Evolutionary conservation across 2,329 filamentous ascomycete genomes (phyloP), one percentile per base, ranked within the genome.

Genomic region (Apiospora pterosperma): DNA sequence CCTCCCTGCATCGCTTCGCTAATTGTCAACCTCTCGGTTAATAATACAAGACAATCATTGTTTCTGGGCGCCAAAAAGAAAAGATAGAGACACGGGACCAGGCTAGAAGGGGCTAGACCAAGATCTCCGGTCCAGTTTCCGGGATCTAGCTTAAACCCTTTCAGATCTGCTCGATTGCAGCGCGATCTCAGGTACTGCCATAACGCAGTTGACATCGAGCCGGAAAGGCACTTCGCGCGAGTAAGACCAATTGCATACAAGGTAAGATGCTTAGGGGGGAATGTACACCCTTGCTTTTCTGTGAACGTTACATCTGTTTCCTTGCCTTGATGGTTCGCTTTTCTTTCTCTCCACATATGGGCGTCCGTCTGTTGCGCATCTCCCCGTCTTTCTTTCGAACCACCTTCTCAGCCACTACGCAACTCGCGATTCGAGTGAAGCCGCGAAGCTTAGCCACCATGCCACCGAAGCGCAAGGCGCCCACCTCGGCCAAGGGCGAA

Each of bases 381-480:
- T 25, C 19, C 19, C 59, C 31, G 64, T 23, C 31, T 31, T n/a
- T 52, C 6, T 55, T 41, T 42, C 48, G 48, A 4, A 55, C 16
- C 48, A 34, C 28, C 8, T 19, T 55, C 10, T 3, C 41, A 31
- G 34, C 60, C 60, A 28, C n/a, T 5, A 36, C 60, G 6, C 12
- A 21, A 28, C 21, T 38, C 36, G 25, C 55, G 25, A 63, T 52
- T 36, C 44, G 19, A 55, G 48, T 55, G 48, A 55, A 34, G 4
- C 48, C 28, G 28, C 48, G 48, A 34, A 63, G 55, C 14, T n/a
- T 36, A 21, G 31, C 41, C 28, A 48, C 14, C 44, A 61, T 62
- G 28, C 64, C 65, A 10, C 52, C 61, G 11, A 81, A 75, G 69
- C 68, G 70, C 63, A 80, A 78, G 69, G 73, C 65, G 41, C 59